Base-by-base conservation (phyloP, 2,329 filamentous ascomycete species). In the Aspergillus neotritici region DNA sequence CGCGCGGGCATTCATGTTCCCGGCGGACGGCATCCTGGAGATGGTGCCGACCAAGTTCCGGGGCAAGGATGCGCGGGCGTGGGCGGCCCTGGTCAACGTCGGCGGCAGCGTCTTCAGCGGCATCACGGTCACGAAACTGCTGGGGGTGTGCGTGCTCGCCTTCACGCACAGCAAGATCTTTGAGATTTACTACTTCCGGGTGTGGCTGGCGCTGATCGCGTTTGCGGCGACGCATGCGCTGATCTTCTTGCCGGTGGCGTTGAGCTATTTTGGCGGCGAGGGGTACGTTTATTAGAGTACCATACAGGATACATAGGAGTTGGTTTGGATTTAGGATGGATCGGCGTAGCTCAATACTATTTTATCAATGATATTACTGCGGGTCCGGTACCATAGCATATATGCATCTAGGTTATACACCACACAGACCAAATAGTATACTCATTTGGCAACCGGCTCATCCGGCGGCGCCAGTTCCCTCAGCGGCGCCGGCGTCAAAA, bases 161-260 rank as follows among this genome's bases (percentile, higher is more conserved):
- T 98, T 96, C 60, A 98, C 93, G 6, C 76, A 87, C 40, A 94
- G 87, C 66, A 98, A 97, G 79, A 98, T 98, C 61, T 98, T 98
- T 58, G 94, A 98, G 72, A 88, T 98, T 45, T 98, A 98, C 70
- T 98, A 98, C 69, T 98, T 98, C 76, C 80, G 93, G 34, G 86
- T 98, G 34, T 98, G 93, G 93, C 73, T 96, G 13, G 85, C 90
- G 5, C 78, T 98, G 42, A 90, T 98, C 9, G 65, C 94, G 8
- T 91, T 95, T 65, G 94, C 90, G 3, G 87, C 87, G 6, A 77
- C 83, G 8, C 93, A 98, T 65, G 88, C 93, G 1, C 74, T 98
- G 37, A 78, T 98, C 6, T 94, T 97, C 65, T 71, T 98, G 56
- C 93, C 93, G 0, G 93, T 97, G 1, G 84, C 86, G 2, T 74